Percentiles rank a stretch among this genome's conserved stretches.
Conservation (phyloP, 2,329 filamentous ascomycete species). For the Biscogniauxia sp. region DNA sequence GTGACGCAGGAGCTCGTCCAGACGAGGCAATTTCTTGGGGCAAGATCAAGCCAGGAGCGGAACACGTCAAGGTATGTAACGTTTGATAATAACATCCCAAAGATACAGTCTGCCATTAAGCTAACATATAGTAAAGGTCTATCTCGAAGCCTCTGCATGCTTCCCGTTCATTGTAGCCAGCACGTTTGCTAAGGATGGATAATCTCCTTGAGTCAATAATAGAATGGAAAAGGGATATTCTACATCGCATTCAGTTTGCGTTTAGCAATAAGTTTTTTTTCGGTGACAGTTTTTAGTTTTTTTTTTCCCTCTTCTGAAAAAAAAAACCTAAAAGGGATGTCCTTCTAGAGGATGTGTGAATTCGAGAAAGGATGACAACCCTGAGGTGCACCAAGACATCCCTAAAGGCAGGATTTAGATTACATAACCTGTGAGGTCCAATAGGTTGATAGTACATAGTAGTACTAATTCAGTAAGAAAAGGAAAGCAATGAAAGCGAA, state of each 20-base stretch:
- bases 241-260: neutral
- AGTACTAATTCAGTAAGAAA: too few relatives aligned
- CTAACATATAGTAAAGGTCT: slow-evolving; percentile 45
- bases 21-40: slow-evolving; percentile 99
- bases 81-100: neutral
- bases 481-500: too few relatives aligned
- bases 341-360: too few relatives aligned
- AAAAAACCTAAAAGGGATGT: too few relatives aligned
- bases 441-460: too few relatives aligned
- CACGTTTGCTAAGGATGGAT: slow-evolving; percentile 58
- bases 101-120: neutral
- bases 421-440: too few relatives aligned
- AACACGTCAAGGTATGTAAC: slow-evolving; percentile 86
- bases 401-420: too few relatives aligned
- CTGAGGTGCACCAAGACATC: too few relatives aligned
- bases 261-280: neutral
- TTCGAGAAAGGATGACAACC: too few relatives aligned
- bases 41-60: slow-evolving; percentile 88
- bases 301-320: too few relatives aligned
- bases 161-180: slow-evolving; percentile 67
- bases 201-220: slow-evolving; percentile 16
- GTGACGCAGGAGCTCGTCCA: slow-evolving; percentile 88
- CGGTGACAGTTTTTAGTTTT: neutral
- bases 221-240: neutral
- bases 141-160: slow-evolving; percentile 62